Evolutionary conservation across 176 grass and related monocot genomes (phyloP), one percentile per base, ranked within the genome.

Genomic region (Lolium perenne): DNA sequence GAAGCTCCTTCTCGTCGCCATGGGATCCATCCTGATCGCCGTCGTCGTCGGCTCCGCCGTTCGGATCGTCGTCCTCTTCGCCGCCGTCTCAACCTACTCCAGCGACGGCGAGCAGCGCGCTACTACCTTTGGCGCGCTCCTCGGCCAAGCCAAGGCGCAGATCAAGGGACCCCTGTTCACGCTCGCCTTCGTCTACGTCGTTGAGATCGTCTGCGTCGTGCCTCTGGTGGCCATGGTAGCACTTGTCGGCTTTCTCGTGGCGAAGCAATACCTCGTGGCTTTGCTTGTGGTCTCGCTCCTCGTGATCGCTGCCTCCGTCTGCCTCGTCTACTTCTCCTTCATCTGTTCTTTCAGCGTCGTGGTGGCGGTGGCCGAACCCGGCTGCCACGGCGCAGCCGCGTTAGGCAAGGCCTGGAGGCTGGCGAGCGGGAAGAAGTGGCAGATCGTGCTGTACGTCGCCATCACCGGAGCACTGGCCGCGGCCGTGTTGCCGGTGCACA

Each of bases 141-240:
- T 88, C 0, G 23, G 61, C 3, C 49, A 41, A 15, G 80, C 15
- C 41, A 83, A 25, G 73, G 15, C 12, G 41, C 80, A 62, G 73
- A 8, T 88, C 0, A 83, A 78, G 74, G 73, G 86, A 0, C 86
- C 80, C 0, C 25, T 88, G 26, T 7, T 88, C 8, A 88, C 80
- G 17, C 41, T 88, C 6, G 73, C 40, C 63, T 70, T 88, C 22
- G 86, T 78, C 7, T 71, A n/a, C 53, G 41, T 53, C 26, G 13
- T 83, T 13, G 41, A 71, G 41, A 9, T 14, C 25, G 26, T 43
- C 22, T 83, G 38, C 41, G 3, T 7, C 26, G 41, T 7, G 21
- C 18, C 83, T 14, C 3, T 83, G 1, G 2, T 0, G 0, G 63
- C 1, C 40, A 13, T 88, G 40, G 5, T 6, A 0, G 41, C 0